phyloP scores from a whole-genome alignment of 768 basidiomycete species.

The Mycena epipterygia region DNA sequence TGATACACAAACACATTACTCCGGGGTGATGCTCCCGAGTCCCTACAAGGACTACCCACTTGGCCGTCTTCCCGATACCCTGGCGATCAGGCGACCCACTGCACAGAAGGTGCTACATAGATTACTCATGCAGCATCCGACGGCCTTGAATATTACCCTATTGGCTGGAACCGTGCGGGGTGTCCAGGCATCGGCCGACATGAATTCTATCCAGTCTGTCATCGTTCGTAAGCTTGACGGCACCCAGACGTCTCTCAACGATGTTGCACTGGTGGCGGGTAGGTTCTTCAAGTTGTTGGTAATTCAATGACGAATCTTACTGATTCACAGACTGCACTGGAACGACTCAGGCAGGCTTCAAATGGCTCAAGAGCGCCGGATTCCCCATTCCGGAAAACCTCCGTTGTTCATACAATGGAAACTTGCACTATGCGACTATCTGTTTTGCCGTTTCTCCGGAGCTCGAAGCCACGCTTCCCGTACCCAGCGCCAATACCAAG shows the following conservation, averaged over 20 bases:
- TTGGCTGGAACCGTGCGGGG: slow-evolving; percentile 20
- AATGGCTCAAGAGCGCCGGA: not conserved
- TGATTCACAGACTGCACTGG: slow-evolving; percentile 27
- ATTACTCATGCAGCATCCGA: slow-evolving; percentile 14
- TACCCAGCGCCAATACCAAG: not conserved
- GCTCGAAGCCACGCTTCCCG: slow-evolving; percentile 4
- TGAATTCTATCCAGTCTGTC: slow-evolving; percentile 13
- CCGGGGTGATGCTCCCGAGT: slow-evolving; percentile 23
- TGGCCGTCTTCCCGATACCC: slow-evolving; percentile 28
- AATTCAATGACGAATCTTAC: too few species aligned
- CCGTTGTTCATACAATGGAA: not conserved
- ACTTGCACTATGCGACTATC: slow-evolving; percentile 2
- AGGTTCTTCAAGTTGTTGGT: too few species aligned
- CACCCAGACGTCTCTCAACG: not conserved
- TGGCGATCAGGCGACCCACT: slow-evolving; percentile 33
- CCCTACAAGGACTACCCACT: slow-evolving; percentile 20
- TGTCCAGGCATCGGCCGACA: not conserved
- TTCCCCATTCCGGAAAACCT: not conserved
- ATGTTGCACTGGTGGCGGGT: slow-evolving; percentile 27
- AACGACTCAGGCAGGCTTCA: slow-evolving; percentile 1
- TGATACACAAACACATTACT: slow-evolving; percentile 31
- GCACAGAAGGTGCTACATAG: slow-evolving; percentile 33
- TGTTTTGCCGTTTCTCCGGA: slow-evolving; percentile 9
- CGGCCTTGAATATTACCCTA: not conserved
- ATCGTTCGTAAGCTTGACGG: slow-evolving; percentile 35